Evolutionary conservation across 2,329 filamentous ascomycete genomes (phyloP).

Genomic region (Penicillium sp.): DNA sequence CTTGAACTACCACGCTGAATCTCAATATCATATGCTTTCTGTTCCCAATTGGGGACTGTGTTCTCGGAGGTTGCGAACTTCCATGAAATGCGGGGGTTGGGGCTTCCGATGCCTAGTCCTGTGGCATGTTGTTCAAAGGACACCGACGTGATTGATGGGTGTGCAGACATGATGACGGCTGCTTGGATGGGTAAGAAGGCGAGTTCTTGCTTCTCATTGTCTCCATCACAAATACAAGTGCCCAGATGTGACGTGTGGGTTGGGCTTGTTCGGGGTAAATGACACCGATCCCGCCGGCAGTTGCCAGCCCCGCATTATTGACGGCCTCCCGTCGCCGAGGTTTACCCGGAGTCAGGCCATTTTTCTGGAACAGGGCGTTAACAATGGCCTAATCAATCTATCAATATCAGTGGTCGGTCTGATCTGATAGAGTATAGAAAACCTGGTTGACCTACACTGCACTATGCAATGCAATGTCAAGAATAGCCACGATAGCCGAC

Average conservation of each 20-base stretch:
- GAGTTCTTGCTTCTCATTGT: too few relatives aligned
- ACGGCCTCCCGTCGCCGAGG: neutral
- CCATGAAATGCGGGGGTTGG: slow-evolving; percentile 30
- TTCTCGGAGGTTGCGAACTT: slow-evolving; percentile 16
- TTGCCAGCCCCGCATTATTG: neutral
- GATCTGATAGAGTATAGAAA: too few relatives aligned
- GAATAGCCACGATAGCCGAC: neutral
- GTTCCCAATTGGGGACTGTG: slow-evolving; percentile 23
- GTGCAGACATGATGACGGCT: slow-evolving; percentile 4
- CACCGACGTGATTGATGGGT: slow-evolving; percentile 6
- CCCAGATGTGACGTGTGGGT: neutral
- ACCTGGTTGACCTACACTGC: too few relatives aligned
- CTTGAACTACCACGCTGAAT: slow-evolving; percentile 5
- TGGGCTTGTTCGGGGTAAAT: neutral
- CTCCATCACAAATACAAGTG: neutral
- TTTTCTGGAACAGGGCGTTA: too few relatives aligned
- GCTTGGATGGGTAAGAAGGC: neutral
- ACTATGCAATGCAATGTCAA: neutral
- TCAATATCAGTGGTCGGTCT: too few relatives aligned
- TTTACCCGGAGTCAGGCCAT: neutral
- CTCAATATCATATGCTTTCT: slow-evolving; percentile 29
- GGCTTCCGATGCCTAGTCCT: slow-evolving; percentile 25
- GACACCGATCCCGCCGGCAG: neutral
- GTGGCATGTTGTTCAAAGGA: slow-evolving; percentile 18
- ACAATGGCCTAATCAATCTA: too few relatives aligned